Base-by-base conservation (phyloP, 2,329 filamentous ascomycete genomes). In the Nigrograna mackinnonii region DNA sequence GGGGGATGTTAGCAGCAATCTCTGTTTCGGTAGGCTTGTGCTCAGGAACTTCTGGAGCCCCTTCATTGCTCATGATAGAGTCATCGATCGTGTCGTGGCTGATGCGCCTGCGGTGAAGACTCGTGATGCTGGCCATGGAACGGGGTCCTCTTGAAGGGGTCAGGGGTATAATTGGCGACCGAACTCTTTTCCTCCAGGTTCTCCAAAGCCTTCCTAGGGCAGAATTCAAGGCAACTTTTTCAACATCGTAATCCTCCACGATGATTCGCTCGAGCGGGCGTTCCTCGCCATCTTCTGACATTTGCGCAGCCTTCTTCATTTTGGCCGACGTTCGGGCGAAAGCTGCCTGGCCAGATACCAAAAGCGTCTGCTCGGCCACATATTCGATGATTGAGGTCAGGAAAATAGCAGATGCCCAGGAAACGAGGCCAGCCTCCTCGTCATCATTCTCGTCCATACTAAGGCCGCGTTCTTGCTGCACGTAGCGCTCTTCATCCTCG, bases 301-400 rank as follows among this genome's bases (percentile, higher is more conserved):
- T 43, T 16, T 55, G 52, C 2, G 47, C 49, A 7, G 52, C 34
- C 72, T 66, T 70, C 47, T 64, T 71, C 50, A 60, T 60, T 46
- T 68, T 68, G 38, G 69, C 68, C 9, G 64, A 60, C 45, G 64
- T 75, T 51, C 89, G 82, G 41, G 84, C 80, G 62, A 84, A 90
- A 1, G 94, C 87, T 20, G 89, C 90, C 62, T 95, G 87, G 12
- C 89, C 89, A 13, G 91, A 89, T 28, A 95, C 82, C n/a, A 91
- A 81, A 47, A 99, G 75, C 5, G 90, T 87, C 64, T 95, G 88
- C 69, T 99, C 94, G 22, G 89, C 92, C 69, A 99, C 84, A 61
- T 91, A 94, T 69, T 99, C 94, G 31, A 99, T 76, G 47, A 99
- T 89, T 0, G 92, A 95, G 1, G 94, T 96, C 35, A 99, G 74